Conservation (phyloP, 306 rosid genomes). For the Cotoneaster glaucophyllus region DNA sequence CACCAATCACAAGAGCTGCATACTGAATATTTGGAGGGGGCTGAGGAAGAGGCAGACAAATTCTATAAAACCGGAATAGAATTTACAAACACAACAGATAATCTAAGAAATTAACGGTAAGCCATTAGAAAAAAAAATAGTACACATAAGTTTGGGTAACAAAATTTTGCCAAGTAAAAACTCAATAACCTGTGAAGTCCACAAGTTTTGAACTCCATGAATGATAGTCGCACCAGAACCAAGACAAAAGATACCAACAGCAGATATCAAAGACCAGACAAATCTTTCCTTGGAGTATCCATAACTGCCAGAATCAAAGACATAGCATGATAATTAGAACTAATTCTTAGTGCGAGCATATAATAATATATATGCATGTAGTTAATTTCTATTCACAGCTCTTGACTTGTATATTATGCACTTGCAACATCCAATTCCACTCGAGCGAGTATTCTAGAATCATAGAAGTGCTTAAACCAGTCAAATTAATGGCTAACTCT, state of each 20-base stretch:
- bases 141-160: background rate
- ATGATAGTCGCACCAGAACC: constrained; percentile 97
- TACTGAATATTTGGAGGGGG: constrained; percentile 71
- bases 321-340: background rate
- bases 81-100: background rate
- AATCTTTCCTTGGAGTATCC: constrained; percentile 99
- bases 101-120: background rate
- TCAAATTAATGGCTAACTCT: background rate
- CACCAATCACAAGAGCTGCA: constrained; percentile 88
- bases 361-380: background rate
- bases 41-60: constrained; percentile 42
- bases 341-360: background rate
- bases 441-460: background rate
- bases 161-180: constrained; percentile 6
- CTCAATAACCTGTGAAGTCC: constrained; percentile 73
- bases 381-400: background rate
- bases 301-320: constrained; percentile 51
- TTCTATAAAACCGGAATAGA: constrained; percentile 11
- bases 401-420: background rate
- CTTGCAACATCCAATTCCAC: background rate
- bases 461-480: background rate
- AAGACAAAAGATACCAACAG: constrained; percentile 96
- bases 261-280: constrained; percentile 99
- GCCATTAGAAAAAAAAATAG: background rate
- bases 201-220: constrained; percentile 87